Base-by-base conservation (phyloP, 768 basidiomycete species). In the Lepiota venenata region DNA sequence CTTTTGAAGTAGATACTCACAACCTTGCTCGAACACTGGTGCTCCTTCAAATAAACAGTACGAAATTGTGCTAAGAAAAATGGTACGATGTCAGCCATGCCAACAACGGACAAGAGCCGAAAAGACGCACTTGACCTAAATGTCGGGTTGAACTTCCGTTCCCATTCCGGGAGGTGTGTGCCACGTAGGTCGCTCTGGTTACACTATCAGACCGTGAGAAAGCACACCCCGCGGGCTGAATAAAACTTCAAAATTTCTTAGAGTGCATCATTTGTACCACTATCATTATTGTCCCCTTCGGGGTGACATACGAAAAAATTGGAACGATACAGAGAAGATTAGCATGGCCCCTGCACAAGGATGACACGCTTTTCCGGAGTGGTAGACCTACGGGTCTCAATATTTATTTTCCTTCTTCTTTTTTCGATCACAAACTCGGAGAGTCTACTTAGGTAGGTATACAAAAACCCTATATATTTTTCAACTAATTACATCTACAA, bases 281-380 rank as follows among this genome's bases (percentile, higher is more conserved):
- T 27, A 25, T 9, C 3, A 4, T 10, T 46, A 46, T 11, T 40
- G 15, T 40, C 39, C 39, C 18, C 39, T 20, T 40, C 18, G n/a
- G 18, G 39, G n/a, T n/a, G 22, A 27, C 32, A 32, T 32, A 32
- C 84, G 87, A 88, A 89, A 93, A 93, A 91, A 89, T 93, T 93
- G 92, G 90, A 94, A 93, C 91, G 89, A 94, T 95, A 94, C 93
- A 93, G 93, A 96, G 93, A 95, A 95, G 93, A 94, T 96, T 94
- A 95, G 93, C 93, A 96, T 96, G 91, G 94, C 93, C 93, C 94
- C 93, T 96, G 93, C 94, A 96, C 93, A 97, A 96, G 94, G 93
- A 96, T 95, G 93, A 94, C 93, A 95, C 91, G 89, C 88, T 91
- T 88, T 88, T 81, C 85, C 87, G 86, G 88, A 89, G 87, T 88